Conservation (phyloP, 2,329 filamentous ascomycete genomes). For the Pseudodiploospora longispora region DNA sequence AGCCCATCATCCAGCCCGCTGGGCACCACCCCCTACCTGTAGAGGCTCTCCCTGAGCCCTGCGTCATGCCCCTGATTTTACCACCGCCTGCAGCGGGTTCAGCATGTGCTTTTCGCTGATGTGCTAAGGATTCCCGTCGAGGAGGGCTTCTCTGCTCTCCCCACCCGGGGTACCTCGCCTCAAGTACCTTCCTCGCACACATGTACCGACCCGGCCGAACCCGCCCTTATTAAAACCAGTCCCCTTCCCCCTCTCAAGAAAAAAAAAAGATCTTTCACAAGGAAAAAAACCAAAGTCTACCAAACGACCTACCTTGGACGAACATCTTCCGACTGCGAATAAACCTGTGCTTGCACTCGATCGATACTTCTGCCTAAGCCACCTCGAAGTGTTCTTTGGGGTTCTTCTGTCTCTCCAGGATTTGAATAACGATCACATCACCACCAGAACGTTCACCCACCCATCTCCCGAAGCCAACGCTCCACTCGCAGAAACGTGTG, state of each 20-base stretch:
- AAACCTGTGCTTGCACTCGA: neutral
- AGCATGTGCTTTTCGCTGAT: slow-evolving; percentile 9
- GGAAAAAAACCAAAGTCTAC: neutral
- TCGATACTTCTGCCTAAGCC: too few relatives aligned
- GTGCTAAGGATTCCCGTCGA: neutral
- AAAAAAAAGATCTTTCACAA: slow-evolving; percentile 8
- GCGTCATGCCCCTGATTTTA: slow-evolving; percentile 16
- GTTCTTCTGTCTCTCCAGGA: too few relatives aligned
- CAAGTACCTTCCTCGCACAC: slow-evolving; percentile 10
- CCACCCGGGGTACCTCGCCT: slow-evolving; percentile 7
- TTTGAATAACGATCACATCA: too few relatives aligned
- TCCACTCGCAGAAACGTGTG: too few relatives aligned
- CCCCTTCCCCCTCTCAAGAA: slow-evolving; percentile 14
- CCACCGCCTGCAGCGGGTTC: slow-evolving; percentile 17
- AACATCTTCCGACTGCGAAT: slow-evolving; percentile 2
- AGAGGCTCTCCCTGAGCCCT: slow-evolving; percentile 7
- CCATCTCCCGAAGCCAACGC: too few relatives aligned
- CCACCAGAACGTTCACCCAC: too few relatives aligned
- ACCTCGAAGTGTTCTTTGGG: too few relatives aligned
- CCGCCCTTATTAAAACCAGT: slow-evolving; percentile 24
- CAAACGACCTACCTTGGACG: slow-evolving; percentile 6
- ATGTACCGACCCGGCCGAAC: slow-evolving; percentile 23
- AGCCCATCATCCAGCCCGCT: slow-evolving; percentile 7
- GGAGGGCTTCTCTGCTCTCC: neutral
- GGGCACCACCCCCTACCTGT: slow-evolving; percentile 5